phyloP scores from a whole-genome alignment of 176 grass and related monocot genomes.

The Tuctoria greenei region DNA sequence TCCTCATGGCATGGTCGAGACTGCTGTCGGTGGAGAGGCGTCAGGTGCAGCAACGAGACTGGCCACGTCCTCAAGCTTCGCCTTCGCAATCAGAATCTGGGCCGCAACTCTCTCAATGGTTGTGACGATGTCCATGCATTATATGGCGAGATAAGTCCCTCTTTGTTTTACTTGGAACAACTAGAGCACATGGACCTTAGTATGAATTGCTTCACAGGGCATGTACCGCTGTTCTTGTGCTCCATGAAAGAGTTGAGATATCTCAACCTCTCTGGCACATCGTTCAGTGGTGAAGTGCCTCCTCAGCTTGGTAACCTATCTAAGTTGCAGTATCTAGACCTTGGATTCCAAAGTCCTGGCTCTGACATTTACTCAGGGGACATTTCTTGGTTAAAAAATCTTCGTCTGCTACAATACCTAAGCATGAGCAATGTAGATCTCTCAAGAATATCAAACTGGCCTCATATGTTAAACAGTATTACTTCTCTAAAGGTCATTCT shows the following conservation, averaged over 20 bases:
- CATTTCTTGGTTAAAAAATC: background rate
- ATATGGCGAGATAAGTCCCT: slow-evolving; percentile 34
- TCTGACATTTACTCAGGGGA: background rate
- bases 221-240: slow-evolving; percentile 25
- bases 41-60: slow-evolving; percentile 42
- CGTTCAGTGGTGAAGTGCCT: slow-evolving; percentile 14
- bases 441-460: background rate
- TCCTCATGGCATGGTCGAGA: slow-evolving; percentile 28
- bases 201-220: slow-evolving; percentile 35
- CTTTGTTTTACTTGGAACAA: slow-evolving; percentile 22
- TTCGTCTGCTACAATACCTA: background rate
- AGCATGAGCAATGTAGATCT: background rate
- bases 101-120: background rate
- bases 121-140: background rate
- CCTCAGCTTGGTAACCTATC: slow-evolving; percentile 47
- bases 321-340: slow-evolving; percentile 27
- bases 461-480: background rate
- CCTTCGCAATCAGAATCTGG: slow-evolving; percentile 5
- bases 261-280: slow-evolving; percentile 25
- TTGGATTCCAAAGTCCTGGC: background rate
- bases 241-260: slow-evolving; percentile 19
- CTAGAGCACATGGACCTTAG: slow-evolving; percentile 38
- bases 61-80: slow-evolving; percentile 23
- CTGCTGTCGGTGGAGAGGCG: slow-evolving; percentile 39
- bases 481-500: background rate